Percentiles rank a stretch among this genome's conserved stretches.
Evolutionary conservation across 768 basidiomycete species (phyloP).

Genomic region (Tylopilus felleus): DNA sequence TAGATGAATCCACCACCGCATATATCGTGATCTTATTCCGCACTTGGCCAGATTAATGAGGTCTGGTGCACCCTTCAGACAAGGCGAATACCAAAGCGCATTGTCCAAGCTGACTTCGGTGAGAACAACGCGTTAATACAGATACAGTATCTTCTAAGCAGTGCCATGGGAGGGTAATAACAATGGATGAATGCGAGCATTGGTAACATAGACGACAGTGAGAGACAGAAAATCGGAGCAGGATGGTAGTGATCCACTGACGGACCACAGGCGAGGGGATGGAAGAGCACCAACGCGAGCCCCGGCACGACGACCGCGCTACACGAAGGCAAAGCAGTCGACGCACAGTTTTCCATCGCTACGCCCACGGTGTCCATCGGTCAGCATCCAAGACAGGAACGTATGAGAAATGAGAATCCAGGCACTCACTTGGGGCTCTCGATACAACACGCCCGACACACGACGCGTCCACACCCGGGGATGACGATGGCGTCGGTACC

Average conservation of each 20-base stretch:
- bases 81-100: background rate
- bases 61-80: background rate
- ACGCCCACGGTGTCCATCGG: background rate
- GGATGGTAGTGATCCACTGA: background rate
- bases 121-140: conserved; percentile 1
- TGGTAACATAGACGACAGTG: conserved; percentile 1
- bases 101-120: background rate
- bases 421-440: conserved; percentile 36
- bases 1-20: background rate
- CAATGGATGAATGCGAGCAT: conserved; percentile 4
- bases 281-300: background rate
- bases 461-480: conserved; percentile 34
- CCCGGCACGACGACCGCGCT: background rate
- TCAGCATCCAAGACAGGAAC: conserved; percentile 7
- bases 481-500: conserved; percentile 14
- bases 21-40: background rate
- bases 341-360: conserved; percentile 33
- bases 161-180: conserved; percentile 1
- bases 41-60: background rate
- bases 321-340: conserved; percentile 30
- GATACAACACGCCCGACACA: conserved; percentile 35
- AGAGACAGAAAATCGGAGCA: background rate
- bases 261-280: background rate
- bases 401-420: background rate
- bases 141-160: conserved; percentile 14